Percentiles rank a stretch among this genome's conserved stretches.
These are phyloP conservation scores for Fragilariopsis cylindrus DNA, from an alignment of 108 stramenopile species.

Conservation along the genomic window DNA sequence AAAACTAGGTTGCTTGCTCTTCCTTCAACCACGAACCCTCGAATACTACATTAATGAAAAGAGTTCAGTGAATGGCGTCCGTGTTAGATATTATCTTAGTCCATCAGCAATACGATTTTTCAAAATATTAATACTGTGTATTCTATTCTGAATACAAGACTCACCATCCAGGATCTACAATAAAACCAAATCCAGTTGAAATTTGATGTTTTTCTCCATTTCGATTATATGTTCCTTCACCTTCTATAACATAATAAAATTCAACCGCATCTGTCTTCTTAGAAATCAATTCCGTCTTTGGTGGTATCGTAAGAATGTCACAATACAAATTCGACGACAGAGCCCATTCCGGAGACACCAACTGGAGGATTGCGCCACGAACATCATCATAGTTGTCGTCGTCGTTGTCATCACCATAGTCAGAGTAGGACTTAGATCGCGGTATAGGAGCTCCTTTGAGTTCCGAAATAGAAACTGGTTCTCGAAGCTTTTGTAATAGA, in stretches of 20 bases:
- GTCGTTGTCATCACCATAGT: background rate
- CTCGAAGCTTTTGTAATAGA: constrained; percentile 22
- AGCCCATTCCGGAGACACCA: constrained; percentile 36
- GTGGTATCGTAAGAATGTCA: constrained; percentile 26
- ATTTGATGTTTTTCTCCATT: constrained; percentile 21
- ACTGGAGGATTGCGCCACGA: constrained; percentile 17
- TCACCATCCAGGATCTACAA: constrained; percentile 33
- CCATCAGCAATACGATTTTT: background rate
- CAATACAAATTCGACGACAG: constrained; percentile 28
- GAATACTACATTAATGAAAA: constrained; percentile 9
- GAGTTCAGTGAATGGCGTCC: background rate
- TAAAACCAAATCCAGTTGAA: constrained; percentile 22
- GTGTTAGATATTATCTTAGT: background rate
- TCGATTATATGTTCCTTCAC: constrained; percentile 20
- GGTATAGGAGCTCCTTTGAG: constrained; percentile 23
- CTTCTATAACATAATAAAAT: constrained; percentile 42
- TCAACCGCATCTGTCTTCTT: constrained; percentile 26
- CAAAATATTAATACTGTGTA: too few relatives aligned
- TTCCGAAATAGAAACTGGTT: constrained; percentile 13
- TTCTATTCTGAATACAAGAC: background rate
- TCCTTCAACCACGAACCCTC: constrained; percentile 33
- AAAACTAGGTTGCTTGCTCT: constrained; percentile 15
- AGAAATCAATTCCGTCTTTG: constrained; percentile 21
- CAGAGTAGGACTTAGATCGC: background rate
- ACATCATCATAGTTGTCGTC: background rate